Conservation (phyloP, 2,329 filamentous ascomycete genomes). For the Waltergamsia citrina region DNA sequence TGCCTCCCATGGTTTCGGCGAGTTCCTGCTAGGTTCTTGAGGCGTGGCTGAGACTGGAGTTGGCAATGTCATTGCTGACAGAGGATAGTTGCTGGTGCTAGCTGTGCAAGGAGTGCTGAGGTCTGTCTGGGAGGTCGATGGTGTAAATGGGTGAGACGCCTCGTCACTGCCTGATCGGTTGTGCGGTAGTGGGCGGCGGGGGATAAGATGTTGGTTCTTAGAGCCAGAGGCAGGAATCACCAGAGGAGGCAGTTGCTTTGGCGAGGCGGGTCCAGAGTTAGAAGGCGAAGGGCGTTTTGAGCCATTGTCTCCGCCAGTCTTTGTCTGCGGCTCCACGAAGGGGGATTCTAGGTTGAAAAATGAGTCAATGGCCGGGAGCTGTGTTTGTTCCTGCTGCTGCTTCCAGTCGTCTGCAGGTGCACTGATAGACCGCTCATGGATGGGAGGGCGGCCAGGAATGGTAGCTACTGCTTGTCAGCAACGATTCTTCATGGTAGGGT, state of each 20-base stretch:
- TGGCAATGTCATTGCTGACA: constrained; percentile 29
- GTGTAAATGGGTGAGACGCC: no score
- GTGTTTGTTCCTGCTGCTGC: constrained; percentile 1
- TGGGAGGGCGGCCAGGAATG: constrained; percentile 53
- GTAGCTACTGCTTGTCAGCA: constrained; percentile 38
- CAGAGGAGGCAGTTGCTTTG: constrained; percentile 45
- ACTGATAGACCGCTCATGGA: constrained; percentile 56
- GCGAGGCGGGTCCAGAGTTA: constrained; percentile 30
- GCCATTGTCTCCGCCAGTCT: constrained; percentile 14
- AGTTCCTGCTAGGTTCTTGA: constrained; percentile 27
- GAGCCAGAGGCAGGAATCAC: constrained; percentile 36
- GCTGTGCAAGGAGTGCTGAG: constrained; percentile 32
- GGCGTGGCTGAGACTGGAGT: constrained; percentile 41
- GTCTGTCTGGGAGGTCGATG: constrained; percentile 20
- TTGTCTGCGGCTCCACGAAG: neutral
- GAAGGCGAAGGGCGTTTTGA: constrained; percentile 3
- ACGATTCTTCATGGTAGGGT: neutral
- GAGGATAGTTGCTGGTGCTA: constrained; percentile 27
- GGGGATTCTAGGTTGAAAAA: neutral
- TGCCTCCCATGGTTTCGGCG: constrained; percentile 35
- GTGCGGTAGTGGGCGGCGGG: constrained; percentile 31
- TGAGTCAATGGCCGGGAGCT: neutral
- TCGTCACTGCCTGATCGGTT: constrained; percentile 36
- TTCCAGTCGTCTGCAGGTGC: constrained; percentile 44
- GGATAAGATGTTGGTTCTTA: constrained; percentile 11